Evolutionary conservation across 345 rosid species (phyloP), one percentile per base, ranked within the genome.

Genomic region (Clausena lansium): DNA sequence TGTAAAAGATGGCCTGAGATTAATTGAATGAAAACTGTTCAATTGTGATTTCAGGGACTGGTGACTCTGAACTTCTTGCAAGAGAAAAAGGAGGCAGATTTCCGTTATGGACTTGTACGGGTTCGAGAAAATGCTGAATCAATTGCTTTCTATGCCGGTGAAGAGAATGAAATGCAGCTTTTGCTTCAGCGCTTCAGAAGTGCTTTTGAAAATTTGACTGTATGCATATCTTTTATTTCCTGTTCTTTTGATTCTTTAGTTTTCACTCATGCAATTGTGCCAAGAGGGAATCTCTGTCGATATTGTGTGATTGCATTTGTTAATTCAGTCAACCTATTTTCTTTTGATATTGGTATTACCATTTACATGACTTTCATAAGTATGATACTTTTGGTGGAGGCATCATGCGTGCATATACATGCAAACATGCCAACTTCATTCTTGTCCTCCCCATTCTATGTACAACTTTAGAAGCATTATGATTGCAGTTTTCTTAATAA

Each of bases 11-110:
- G 10, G 54, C 9, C 17, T n/a, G 30, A 32, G 20, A 57, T 80
- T 9, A 57, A 9, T 70, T 57, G 39, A 75, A 67, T 38, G 55
- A 22, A 52, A 75, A 67, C 62, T 55, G 24, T 81, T 55, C 54
- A n/a, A 75, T 82, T 38, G 28, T 55, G 41, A 41, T 75, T 88
- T 82, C 86, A 95, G 98, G 98, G 89, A 45, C 88, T 95, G 83
- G 99, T 89, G 78, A 77, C 84, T 83, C 91, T 95, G 77, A 95
- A 95, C 86, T 93, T 95, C 86, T 84, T 95, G 79, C 99, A 93
- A 90, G 99, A 95, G 92, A 95, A 93, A 86, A 95, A 92, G 85
- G 99, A 92, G 81, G 98, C 99, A 30, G 98, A 93, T 85, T 95
- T 95, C 77, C 98, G 98, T 74, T 95, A 93, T 79, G 97, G 98